Conservation (phyloP, 495 filamentous ascomycete genomes). For the Penicillium tannophilum region DNA sequence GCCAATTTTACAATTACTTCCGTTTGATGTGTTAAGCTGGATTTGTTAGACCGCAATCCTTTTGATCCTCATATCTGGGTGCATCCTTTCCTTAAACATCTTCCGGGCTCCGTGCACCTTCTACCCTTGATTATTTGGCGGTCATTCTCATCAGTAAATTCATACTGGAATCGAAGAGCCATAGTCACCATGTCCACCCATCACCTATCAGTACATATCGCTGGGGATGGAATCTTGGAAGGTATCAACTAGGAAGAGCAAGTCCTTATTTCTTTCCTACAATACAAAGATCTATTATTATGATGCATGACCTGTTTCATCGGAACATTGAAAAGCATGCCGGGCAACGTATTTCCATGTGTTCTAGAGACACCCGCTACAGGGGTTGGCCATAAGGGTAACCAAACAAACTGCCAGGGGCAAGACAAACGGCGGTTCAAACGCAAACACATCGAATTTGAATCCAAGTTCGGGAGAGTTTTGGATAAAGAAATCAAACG, state of each 20-base stretch:
- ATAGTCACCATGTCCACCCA: not conserved
- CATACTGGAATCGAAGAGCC: not conserved
- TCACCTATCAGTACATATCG: not conserved
- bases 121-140: not conserved
- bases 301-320: no score
- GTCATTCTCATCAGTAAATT: not conserved
- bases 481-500: no score
- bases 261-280: slow-evolving; percentile 1
- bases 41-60: not conserved
- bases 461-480: no score
- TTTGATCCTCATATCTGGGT: not conserved
- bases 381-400: no score
- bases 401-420: no score
- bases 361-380: no score
- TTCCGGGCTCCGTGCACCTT: not conserved
- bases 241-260: not conserved
- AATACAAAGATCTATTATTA: no score
- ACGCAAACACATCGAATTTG: no score
- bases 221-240: not conserved
- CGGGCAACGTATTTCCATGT: no score
- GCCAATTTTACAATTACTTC: not conserved
- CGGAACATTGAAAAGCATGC: no score
- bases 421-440: no score
- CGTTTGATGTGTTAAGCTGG: not conserved
- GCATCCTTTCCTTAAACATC: not conserved